Percentiles rank a stretch among this genome's conserved stretches.
These are phyloP conservation scores for Nicotiana obtusifolia DNA, from an alignment of 257 asterid genomes.

Conservation along the genomic window DNA sequence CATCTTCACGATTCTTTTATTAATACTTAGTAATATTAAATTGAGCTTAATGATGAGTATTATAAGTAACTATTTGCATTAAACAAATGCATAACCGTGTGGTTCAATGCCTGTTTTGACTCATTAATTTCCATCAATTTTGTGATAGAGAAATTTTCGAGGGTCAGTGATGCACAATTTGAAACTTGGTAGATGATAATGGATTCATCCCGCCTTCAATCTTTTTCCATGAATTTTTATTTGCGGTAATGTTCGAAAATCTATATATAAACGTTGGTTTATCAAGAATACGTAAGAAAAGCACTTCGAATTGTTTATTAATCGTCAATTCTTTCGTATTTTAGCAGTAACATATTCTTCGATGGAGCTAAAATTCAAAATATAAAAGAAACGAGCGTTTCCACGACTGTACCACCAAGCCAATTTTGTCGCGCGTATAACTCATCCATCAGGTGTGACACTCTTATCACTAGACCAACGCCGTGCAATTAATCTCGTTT, in stretches of 20 bases:
- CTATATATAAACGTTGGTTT: too few species aligned
- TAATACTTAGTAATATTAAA: neutral
- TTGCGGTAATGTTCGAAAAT: too few species aligned
- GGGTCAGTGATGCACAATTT: neutral
- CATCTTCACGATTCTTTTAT: neutral
- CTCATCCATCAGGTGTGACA: too few species aligned
- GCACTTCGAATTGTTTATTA: too few species aligned
- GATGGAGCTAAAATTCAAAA: too few species aligned
- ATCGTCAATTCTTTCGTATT: too few species aligned
- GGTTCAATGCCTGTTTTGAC: neutral
- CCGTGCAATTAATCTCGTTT: neutral
- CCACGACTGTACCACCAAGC: too few species aligned
- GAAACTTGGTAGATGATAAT: neutral
- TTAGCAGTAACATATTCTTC: too few species aligned
- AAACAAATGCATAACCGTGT: constrained; percentile 8
- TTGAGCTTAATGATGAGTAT: neutral
- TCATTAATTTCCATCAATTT: neutral
- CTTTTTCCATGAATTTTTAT: neutral
- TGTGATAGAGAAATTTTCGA: neutral
- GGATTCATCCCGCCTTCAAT: neutral
- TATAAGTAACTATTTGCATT: neutral
- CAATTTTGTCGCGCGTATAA: too few species aligned
- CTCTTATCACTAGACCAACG: neutral
- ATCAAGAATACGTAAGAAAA: too few species aligned
- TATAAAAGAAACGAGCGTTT: too few species aligned